These are phyloP conservation scores for Neofusicoccum parvum DNA, from an alignment of 2,329 filamentous ascomycete genomes.

Conservation along the genomic window DNA sequence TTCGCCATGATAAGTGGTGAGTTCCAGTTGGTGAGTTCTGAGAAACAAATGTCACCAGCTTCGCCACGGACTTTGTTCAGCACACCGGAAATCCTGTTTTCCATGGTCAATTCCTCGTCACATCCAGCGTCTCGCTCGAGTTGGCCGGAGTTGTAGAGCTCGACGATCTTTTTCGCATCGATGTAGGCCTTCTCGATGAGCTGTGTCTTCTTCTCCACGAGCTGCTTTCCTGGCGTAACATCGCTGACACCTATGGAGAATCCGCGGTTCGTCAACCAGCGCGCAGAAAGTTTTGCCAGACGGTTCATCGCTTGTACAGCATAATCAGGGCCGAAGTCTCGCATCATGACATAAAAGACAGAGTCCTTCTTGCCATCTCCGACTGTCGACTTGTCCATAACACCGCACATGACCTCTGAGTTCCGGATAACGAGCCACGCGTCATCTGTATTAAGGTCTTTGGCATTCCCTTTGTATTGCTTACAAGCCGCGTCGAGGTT, in stretches of 20 bases:
- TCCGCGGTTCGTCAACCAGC: slow-evolving; percentile 84
- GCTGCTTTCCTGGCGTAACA: slow-evolving; percentile 76
- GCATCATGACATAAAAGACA: slow-evolving; percentile 92
- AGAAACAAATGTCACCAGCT: slow-evolving; percentile 88
- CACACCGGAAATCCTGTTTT: slow-evolving; percentile 87
- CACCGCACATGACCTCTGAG: slow-evolving; percentile 94
- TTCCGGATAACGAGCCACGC: slow-evolving; percentile 92
- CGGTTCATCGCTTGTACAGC: slow-evolving; percentile 93
- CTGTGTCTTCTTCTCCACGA: slow-evolving; percentile 72
- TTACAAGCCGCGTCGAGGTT: slow-evolving; percentile 93
- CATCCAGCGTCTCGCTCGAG: slow-evolving; percentile 86
- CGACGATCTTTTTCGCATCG: slow-evolving; percentile 81
- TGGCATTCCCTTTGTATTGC: slow-evolving; percentile 72
- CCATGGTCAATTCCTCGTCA: slow-evolving; percentile 87
- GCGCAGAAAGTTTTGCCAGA: slow-evolving; percentile 84
- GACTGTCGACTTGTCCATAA: slow-evolving; percentile 98
- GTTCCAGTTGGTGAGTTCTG: slow-evolving; percentile 86
- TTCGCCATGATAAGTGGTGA: slow-evolving; percentile 95
- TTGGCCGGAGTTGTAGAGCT: slow-evolving; percentile 75
- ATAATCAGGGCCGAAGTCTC: slow-evolving; percentile 89
- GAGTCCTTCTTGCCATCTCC: slow-evolving; percentile 97
- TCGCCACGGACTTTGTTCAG: slow-evolving; percentile 89
- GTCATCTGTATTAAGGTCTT: slow-evolving; percentile 75
- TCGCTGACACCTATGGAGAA: slow-evolving; percentile 97
- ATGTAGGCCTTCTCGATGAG: slow-evolving; percentile 78